These are phyloP conservation scores for Neurospora sp. DNA, from an alignment of 2,329 filamentous ascomycete species.

Conservation along the genomic window DNA sequence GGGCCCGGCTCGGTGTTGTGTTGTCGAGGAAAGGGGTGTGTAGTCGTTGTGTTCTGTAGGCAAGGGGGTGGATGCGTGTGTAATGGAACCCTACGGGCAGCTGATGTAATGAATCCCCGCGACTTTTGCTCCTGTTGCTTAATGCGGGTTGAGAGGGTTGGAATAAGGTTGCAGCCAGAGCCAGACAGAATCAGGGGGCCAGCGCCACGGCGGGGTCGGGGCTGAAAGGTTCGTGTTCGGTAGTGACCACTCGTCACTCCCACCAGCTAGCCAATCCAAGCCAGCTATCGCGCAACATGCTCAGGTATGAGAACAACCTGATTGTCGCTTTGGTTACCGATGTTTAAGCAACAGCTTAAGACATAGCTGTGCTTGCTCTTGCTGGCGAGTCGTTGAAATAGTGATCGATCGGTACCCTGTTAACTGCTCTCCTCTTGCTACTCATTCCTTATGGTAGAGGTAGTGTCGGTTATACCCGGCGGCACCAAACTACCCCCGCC, in stretches of 20 bases:
- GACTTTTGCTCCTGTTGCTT: neutral
- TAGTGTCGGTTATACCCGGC: neutral
- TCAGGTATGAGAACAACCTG: neutral
- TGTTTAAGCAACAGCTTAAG: neutral
- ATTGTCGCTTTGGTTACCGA: neutral
- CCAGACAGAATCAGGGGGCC: neutral
- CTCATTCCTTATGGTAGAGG: neutral
- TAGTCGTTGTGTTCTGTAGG: neutral
- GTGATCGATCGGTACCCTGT: neutral
- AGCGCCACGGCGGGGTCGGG: neutral
- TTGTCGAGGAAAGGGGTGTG: neutral
- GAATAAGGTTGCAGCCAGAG: neutral
- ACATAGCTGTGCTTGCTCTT: neutral
- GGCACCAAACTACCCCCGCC: neutral
- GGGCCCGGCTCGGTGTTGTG: neutral
- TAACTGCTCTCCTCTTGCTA: neutral
- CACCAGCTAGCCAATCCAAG: neutral
- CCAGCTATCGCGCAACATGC: neutral
- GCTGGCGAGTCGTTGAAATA: neutral
- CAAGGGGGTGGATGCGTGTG: neutral
- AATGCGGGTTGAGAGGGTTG: neutral
- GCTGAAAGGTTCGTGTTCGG: neutral
- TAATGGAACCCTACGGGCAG: neutral
- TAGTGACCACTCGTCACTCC: neutral
- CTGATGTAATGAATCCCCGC: neutral